phyloP scores from a whole-genome alignment of 2,329 filamentous ascomycete genomes.

The Calcarisporium arbuscula region DNA sequence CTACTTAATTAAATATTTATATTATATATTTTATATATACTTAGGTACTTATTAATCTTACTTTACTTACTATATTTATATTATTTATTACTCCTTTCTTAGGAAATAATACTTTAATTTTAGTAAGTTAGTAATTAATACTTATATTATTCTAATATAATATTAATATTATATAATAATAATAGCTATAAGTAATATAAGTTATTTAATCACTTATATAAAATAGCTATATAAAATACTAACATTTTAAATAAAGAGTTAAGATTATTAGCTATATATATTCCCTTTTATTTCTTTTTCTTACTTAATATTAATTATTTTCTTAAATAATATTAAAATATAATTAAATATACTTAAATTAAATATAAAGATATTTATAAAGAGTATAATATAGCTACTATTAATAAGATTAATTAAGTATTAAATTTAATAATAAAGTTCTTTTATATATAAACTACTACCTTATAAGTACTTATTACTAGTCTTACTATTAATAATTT shows the following conservation, averaged over 20 bases:
- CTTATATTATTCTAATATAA: too few relatives aligned
- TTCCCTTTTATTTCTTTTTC: not conserved
- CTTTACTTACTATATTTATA: too few relatives aligned
- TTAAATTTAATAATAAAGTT: not conserved
- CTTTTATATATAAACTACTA: not conserved
- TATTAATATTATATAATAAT: not conserved
- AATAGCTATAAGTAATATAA: not conserved
- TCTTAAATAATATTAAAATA: not conserved
- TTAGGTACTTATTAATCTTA: too few relatives aligned
- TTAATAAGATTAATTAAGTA: too few relatives aligned
- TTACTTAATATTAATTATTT: not conserved
- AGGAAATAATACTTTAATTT: not conserved
- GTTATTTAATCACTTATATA: not conserved
- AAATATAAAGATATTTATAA: not conserved
- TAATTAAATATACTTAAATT: not conserved
- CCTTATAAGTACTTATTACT: too few relatives aligned
- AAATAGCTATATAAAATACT: not conserved
- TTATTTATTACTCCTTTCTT: not conserved
- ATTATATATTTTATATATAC: too few relatives aligned
- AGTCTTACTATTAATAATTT: too few relatives aligned
- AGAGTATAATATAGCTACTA: not conserved
- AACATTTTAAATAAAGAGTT: too few relatives aligned
- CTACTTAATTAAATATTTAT: too few relatives aligned
- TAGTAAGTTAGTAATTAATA: too few relatives aligned
- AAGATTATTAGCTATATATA: too few relatives aligned